Percentiles rank a stretch among this genome's conserved stretches.
phyloP scores from a whole-genome alignment of 495 filamentous ascomycete genomes.

The Aspergillus heteromorphus region DNA sequence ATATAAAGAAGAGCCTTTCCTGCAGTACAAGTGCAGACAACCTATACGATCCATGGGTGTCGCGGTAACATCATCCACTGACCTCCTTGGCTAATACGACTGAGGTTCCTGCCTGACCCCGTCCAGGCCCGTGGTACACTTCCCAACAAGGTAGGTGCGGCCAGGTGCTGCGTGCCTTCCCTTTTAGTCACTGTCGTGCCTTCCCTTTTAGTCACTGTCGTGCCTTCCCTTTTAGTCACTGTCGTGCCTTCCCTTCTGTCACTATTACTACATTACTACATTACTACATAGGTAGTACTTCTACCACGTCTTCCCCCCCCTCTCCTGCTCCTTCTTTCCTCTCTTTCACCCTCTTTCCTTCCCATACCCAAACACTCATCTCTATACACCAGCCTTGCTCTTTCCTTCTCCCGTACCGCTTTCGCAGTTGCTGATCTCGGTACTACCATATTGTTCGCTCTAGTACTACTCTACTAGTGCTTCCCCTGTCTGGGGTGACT shows the following conservation, averaged over 20 bases:
- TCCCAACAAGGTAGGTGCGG: background rate
- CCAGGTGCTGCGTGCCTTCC: background rate
- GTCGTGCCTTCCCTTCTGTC: too few species aligned
- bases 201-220: too few species aligned
- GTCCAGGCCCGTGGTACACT: too few species aligned
- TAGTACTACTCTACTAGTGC: background rate
- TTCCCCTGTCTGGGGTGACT: background rate
- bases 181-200: too few species aligned
- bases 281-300: background rate
- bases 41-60: background rate
- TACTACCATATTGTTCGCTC: background rate
- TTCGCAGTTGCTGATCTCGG: background rate
- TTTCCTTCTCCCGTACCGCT: background rate
- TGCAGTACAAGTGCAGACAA: background rate
- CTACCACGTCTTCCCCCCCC: background rate
- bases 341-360: conserved; percentile 12
- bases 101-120: conserved; percentile 14
- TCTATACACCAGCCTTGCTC: background rate
- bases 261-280: too few species aligned
- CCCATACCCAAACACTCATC: conserved; percentile 3
- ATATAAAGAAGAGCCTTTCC: background rate
- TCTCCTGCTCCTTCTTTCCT: conserved; percentile 5
- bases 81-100: background rate
- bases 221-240: too few species aligned
- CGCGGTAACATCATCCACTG: background rate